A percentile compares a stretch with the other conserved stretches of the same genome.
Conservation (phyloP, 2,329 filamentous ascomycete species). For the Endothia cerciana region DNA sequence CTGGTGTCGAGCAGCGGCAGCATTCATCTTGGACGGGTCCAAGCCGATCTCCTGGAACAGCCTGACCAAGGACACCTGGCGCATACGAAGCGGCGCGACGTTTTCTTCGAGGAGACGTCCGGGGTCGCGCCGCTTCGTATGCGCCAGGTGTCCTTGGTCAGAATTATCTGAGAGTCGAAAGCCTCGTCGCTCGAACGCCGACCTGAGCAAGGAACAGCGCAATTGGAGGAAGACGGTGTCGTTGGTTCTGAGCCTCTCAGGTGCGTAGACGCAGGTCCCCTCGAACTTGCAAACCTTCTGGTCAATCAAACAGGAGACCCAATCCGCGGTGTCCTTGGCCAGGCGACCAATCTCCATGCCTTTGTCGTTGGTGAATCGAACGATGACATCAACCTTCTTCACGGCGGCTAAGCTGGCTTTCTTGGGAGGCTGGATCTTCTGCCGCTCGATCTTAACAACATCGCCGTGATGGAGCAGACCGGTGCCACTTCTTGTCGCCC, state of each 20-base stretch:
- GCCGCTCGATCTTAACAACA: conserved; percentile 81
- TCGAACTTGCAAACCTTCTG: conserved; percentile 88
- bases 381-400: conserved; percentile 80
- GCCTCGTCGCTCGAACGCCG: conserved; percentile 69
- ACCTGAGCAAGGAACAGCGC: conserved; percentile 72
- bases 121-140: too few species aligned
- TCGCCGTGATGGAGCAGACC: conserved; percentile 81
- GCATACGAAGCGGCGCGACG: conserved; percentile 78
- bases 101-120: conserved; percentile 87
- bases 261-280: conserved; percentile 85
- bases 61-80: conserved; percentile 86
- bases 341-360: conserved; percentile 86
- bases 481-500: conserved; percentile 84
- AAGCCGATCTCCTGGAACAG: conserved; percentile 89
- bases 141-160: conserved; percentile 85
- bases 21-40: conserved; percentile 73
- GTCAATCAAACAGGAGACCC: conserved; percentile 91
- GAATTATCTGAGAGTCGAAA: conserved; percentile 71
- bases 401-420: conserved; percentile 46
- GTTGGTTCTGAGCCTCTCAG: conserved; percentile 82
- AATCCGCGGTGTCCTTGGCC: conserved; percentile 83
- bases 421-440: conserved; percentile 69
- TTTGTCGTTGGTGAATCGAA: conserved; percentile 80
- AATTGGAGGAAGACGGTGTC: conserved; percentile 95
- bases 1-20: conserved; percentile 75